Percentiles rank a stretch among this genome's conserved stretches.
Evolutionary conservation across 78 protist species (phyloP).

Genomic region (Protostelium mycophagum): DNA sequence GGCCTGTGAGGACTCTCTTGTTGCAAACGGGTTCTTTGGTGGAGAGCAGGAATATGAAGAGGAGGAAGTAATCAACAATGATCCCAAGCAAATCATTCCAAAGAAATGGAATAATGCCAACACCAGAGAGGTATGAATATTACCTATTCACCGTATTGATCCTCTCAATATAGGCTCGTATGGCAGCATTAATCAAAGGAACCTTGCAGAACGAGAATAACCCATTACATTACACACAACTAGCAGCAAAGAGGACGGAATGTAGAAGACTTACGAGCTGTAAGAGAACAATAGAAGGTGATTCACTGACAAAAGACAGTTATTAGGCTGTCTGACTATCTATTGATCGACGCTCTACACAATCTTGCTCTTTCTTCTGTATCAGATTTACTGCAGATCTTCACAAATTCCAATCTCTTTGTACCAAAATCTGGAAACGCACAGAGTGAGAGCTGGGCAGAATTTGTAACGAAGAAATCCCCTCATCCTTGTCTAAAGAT

Average conservation of each 20-base stretch:
- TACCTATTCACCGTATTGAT: too few relatives aligned
- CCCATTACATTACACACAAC: conserved; percentile 15
- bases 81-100: too few relatives aligned
- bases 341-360: conserved; percentile 17
- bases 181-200: neutral
- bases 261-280: conserved; percentile 13
- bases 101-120: too few relatives aligned
- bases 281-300: neutral
- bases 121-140: too few relatives aligned
- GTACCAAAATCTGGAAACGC: neutral
- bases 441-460: neutral
- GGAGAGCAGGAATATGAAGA: neutral
- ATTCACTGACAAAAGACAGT: neutral
- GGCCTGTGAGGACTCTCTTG: neutral
- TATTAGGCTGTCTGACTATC: conserved; percentile 42
- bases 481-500: neutral
- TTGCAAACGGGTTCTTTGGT: neutral
- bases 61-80: neutral
- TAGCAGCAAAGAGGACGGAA: conserved; percentile 3
- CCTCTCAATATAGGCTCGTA: neutral
- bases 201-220: neutral
- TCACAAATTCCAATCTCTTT: neutral
- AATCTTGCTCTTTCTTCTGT: conserved; percentile 5
- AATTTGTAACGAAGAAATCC: neutral
- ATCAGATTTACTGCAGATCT: neutral